Base-by-base conservation (phyloP, 1,139 yeast genomes). In the Magnusiomyces suaveolens region DNA sequence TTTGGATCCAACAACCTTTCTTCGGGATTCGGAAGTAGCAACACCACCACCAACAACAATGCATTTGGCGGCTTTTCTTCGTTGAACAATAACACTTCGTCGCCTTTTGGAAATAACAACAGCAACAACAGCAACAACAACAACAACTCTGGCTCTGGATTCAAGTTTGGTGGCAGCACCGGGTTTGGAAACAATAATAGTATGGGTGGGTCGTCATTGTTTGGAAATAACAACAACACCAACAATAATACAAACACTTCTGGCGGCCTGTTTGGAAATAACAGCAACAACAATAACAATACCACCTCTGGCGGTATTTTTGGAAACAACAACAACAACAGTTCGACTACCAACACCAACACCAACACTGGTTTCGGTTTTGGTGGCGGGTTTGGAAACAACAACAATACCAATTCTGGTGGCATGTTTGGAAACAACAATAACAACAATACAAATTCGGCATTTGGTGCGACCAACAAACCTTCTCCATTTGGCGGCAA, bases 391-490 rank as follows among this genome's bases (percentile, higher is more conserved):
- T 48, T 50, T 43, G 52, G 52, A 6, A 12, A 50, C 44, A 52
- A 50, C 50, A 52, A 24, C 41, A 52, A 43, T 46, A 36, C 56
- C 32, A 32, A 43, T 21, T 60, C 70, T 10, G 67, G 60, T 47
- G 57, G 58, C 4, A 47, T 57, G 29, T 61, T 61, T 53, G 64
- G 64, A n/a, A 49, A 38, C n/a, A 18, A 49, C 32, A 47, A 46
- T 32, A 52, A 56, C 36, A 52, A 56, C 39, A 51, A 54, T 25
- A 33, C 57, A 21, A 44, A 56, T 0, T 60, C 62, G 16, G 58
- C 62, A 4, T 74, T 75, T 62, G 77, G 77, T n/a, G 62, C 59
- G 25, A 25, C 47, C 6, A 54, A 49, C 43, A 48, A 46, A 12
- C 38, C 54, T 1, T 21, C 55, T 16, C 16, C 41, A 14, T 66